Conservation (phyloP, 2,329 filamentous ascomycete genomes). For the Metarhizium album region DNA sequence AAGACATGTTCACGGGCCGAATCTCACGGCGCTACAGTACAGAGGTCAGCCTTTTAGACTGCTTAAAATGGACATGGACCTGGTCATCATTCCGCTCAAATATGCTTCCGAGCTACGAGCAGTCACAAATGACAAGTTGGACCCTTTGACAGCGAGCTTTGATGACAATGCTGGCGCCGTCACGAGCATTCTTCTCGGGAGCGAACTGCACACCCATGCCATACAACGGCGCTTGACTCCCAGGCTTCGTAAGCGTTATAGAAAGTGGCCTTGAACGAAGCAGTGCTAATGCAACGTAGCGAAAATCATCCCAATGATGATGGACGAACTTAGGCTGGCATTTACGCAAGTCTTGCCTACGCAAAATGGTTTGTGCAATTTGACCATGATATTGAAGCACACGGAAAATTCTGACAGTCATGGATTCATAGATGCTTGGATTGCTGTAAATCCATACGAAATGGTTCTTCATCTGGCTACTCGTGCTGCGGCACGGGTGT, state of each 20-base stretch:
- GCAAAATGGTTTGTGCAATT: neutral
- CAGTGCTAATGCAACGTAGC: neutral
- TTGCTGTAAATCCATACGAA: slow-evolving; percentile 7
- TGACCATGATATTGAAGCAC: no score
- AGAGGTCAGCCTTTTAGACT: slow-evolving; percentile 7
- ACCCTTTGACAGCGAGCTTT: slow-evolving; percentile 10
- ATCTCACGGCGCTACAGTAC: neutral
- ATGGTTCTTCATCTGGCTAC: slow-evolving; percentile 8
- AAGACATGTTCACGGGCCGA: no score
- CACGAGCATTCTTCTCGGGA: slow-evolving; percentile 7
- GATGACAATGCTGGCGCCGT: slow-evolving; percentile 10
- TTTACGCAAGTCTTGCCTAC: slow-evolving; percentile 6
- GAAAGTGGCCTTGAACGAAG: neutral
- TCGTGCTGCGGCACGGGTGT: slow-evolving; percentile 9
- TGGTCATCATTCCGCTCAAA: slow-evolving; percentile 8
- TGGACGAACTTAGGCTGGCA: slow-evolving; percentile 8
- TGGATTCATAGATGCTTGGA: neutral
- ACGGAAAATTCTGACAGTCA: no score
- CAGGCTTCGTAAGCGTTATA: slow-evolving; percentile 6
- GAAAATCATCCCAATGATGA: slow-evolving; percentile 7
- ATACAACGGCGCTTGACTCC: slow-evolving; percentile 9
- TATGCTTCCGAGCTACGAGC: slow-evolving; percentile 8
- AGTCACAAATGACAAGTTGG: slow-evolving; percentile 9
- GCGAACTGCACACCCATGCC: slow-evolving; percentile 9
- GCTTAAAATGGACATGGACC: slow-evolving; percentile 11